Base-by-base conservation (phyloP, 768 basidiomycete genomes). In the Pleurotus sapidus region DNA sequence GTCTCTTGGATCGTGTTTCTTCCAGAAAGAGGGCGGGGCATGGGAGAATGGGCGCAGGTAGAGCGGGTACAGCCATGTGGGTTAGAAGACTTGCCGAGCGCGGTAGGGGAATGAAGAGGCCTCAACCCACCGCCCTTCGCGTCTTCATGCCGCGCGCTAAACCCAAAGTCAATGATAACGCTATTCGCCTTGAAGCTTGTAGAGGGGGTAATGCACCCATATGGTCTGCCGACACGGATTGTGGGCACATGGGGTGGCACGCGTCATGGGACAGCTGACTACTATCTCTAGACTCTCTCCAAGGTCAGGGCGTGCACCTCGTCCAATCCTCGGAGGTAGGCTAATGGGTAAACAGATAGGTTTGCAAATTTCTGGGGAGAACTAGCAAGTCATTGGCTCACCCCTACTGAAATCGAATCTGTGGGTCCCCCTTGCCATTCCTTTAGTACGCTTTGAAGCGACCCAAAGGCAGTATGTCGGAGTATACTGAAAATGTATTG, bases 251-350 rank as follows among this genome's bases (percentile, higher is more conserved):
- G 34, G 24, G 37, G 49, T 30, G 49, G 25, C 46, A 48, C 23
- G 24, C 46, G 46, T 48, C 46, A 48, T 27, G 46, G 18, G 46
- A 48, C 24, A 48, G 24, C 42, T 45, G 42, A 45, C 42, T 34
- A 34, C 30, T 43, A 43, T 43, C 42, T 43, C 20, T 43, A 45
- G 42, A 45, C 30, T 34, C 30, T 34, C 30, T 34, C 30, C 30
- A 34, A 34, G 42, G n/a, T 23, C 42, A 45, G 42, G 20, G 42
- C 42, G 42, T 45, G n/a, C 42, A n/a, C 42, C 20, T 54, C 51
- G 51, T 58, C 27, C 57, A 49, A 51, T 46, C 49, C 48, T 50
- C 42, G 49, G 48, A 59, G 45, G 38, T 39, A 27, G 30, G 24
- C n/a, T 39, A 25, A 46, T 25, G 18, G 24, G 42, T 45, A 45